Conservation (phyloP, 2,329 filamentous ascomycete genomes). For the Aspergillus sergii region DNA sequence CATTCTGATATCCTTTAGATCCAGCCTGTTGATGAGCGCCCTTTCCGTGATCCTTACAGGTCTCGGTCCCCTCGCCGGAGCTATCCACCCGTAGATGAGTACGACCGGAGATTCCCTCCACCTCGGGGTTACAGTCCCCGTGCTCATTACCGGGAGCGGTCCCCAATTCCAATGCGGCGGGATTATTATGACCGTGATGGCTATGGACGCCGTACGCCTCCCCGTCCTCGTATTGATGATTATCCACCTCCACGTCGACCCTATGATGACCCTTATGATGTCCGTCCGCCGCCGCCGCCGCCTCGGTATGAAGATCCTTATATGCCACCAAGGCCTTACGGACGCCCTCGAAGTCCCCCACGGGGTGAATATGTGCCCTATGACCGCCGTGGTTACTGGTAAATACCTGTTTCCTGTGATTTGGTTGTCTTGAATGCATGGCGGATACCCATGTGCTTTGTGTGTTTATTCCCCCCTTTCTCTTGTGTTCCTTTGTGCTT, state of each 20-base stretch:
- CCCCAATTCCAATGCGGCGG: conserved; percentile 68
- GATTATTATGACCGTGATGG: conserved; percentile 85
- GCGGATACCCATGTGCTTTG: conserved; percentile 27
- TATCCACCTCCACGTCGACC: conserved; percentile 64
- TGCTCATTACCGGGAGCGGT: conserved; percentile 84
- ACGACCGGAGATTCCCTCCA: conserved; percentile 78
- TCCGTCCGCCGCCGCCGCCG: conserved; percentile 52
- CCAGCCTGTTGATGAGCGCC: conserved; percentile 69
- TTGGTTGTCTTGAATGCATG: conserved; percentile 23
- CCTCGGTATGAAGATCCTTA: conserved; percentile 63
- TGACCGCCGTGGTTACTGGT: conserved; percentile 50
- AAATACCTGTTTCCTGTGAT: conserved; percentile 25
- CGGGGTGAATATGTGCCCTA: conserved; percentile 46
- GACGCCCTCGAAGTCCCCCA: conserved; percentile 48
- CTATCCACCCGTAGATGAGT: conserved; percentile 72
- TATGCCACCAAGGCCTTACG: conserved; percentile 58
- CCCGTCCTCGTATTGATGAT: conserved; percentile 76
- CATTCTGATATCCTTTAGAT: conserved; percentile 55
- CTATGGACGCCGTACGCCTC: conserved; percentile 77
- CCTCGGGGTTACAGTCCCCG: conserved; percentile 83
- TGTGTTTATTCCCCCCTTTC: conserved; percentile 8
- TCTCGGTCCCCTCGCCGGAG: conserved; percentile 78
- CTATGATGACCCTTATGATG: conserved; percentile 64
- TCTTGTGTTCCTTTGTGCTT: conserved; percentile 6
- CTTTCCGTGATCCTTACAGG: conserved; percentile 69